A percentile compares a stretch with the other conserved stretches of the same genome.
Conservation (phyloP, 2,329 filamentous ascomycete genomes). For the Nothophaeocryptopus gaeumannii region DNA sequence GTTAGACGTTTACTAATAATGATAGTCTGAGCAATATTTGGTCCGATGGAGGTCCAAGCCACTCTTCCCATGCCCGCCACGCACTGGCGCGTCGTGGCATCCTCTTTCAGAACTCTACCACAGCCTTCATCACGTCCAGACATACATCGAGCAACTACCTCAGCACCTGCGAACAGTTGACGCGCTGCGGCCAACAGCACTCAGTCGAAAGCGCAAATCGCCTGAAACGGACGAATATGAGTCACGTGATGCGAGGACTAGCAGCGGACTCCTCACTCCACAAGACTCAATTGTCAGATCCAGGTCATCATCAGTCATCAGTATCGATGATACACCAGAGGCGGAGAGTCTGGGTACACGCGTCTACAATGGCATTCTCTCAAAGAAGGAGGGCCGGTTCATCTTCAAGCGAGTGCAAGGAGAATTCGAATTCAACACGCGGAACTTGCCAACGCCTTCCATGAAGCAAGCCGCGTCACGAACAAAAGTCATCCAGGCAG, state of each 20-base stretch:
- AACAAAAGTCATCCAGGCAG: constrained; percentile 33
- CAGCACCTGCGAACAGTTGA: not conserved
- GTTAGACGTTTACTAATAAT: not conserved
- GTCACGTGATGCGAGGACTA: constrained; percentile 17
- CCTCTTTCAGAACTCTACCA: constrained; percentile 38
- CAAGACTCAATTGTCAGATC: constrained; percentile 10
- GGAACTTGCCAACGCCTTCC: constrained; percentile 34
- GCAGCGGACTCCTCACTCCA: constrained; percentile 23
- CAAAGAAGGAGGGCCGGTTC: constrained; percentile 38
- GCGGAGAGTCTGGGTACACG: constrained; percentile 8
- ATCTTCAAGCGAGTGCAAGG: constrained; percentile 24
- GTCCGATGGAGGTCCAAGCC: constrained; percentile 38
- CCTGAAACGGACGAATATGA: constrained; percentile 14
- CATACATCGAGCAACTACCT: constrained; percentile 37
- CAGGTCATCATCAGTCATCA: constrained; percentile 7
- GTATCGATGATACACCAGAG: not conserved
- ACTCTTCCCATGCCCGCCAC: constrained; percentile 11
- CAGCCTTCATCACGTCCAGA: constrained; percentile 43
- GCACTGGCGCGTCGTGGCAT: constrained; percentile 45
- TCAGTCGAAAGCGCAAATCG: constrained; percentile 29
- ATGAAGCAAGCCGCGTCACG: constrained; percentile 36
- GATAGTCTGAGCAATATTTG: constrained; percentile 42
- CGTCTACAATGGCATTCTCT: constrained; percentile 44
- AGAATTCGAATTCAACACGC: constrained; percentile 25
- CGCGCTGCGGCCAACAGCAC: not conserved